These are phyloP conservation scores for Stephania japonica DNA, from an alignment of 164 flowering plant species.

Conservation along the genomic window DNA sequence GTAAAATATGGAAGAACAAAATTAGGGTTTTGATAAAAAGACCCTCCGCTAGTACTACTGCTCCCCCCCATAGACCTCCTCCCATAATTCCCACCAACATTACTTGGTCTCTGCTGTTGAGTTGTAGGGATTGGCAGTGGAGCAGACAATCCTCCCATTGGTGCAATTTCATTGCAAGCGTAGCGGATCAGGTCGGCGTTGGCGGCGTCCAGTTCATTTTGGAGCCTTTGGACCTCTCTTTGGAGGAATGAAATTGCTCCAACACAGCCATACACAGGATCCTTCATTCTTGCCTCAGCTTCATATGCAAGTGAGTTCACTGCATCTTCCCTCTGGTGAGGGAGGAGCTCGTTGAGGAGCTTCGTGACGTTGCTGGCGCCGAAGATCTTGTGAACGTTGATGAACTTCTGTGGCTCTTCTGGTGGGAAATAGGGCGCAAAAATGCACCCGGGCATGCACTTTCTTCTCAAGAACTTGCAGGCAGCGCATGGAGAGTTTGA, in stretches of 20 bases:
- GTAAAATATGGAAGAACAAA: constrained; percentile 12
- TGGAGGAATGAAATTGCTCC: constrained; percentile 69
- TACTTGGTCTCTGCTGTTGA: background rate
- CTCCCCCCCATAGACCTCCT: constrained; percentile 4
- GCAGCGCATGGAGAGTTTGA: constrained; percentile 83
- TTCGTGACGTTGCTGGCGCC: constrained; percentile 76
- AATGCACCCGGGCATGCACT: constrained; percentile 67
- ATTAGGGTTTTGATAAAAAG: constrained; percentile 15
- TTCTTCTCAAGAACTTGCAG: constrained; percentile 74
- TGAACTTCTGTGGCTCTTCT: constrained; percentile 71
- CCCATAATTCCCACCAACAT: background rate
- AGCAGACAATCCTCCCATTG: constrained; percentile 15
- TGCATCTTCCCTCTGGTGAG: constrained; percentile 74
- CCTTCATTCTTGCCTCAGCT: constrained; percentile 62
- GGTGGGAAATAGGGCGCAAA: constrained; percentile 75
- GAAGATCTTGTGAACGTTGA: constrained; percentile 68
- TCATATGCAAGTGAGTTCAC: constrained; percentile 72
- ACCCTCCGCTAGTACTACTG: background rate
- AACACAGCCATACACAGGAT: constrained; percentile 76
- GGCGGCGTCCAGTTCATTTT: constrained; percentile 59
- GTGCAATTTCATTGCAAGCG: constrained; percentile 39
- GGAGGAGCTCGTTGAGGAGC: constrained; percentile 66
- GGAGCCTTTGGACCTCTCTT: constrained; percentile 57
- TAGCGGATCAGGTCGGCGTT: constrained; percentile 55
- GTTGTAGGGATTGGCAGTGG: background rate